A percentile compares a stretch with the other conserved stretches of the same genome.
phyloP scores from a whole-genome alignment of 148 eudicot species.

The Vaccinium macrocarpon region DNA sequence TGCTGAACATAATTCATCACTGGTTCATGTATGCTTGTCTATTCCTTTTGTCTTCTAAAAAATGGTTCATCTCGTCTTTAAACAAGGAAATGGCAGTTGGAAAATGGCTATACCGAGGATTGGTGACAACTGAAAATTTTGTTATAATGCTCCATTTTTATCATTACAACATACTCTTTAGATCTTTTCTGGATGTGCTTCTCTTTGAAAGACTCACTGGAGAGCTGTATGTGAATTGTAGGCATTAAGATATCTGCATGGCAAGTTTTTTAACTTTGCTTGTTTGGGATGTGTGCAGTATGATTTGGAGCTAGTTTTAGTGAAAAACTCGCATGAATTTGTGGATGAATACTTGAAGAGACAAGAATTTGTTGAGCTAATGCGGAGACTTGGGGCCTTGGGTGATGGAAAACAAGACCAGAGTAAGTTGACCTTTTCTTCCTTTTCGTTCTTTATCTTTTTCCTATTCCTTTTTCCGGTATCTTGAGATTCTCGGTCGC shows the following conservation, averaged over 20 bases:
- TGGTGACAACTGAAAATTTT: background rate
- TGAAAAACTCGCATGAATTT: constrained; percentile 78
- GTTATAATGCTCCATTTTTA: background rate
- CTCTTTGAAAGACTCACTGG: background rate
- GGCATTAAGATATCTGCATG: background rate
- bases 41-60: background rate
- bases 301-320: constrained; percentile 87
- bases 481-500: background rate
- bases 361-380: constrained; percentile 76
- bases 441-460: background rate
- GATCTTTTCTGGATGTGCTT: background rate
- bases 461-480: background rate
- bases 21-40: background rate
- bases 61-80: background rate
- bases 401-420: constrained; percentile 86
- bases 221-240: background rate
- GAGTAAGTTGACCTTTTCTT: constrained; percentile 42
- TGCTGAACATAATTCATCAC: background rate
- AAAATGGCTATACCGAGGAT: background rate
- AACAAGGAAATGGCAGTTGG: constrained; percentile 6
- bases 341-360: constrained; percentile 88
- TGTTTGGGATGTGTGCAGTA: constrained; percentile 43
- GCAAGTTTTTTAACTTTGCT: background rate
- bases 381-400: constrained; percentile 93
- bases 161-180: background rate